Evolutionary conservation across 1,139 yeast genomes (phyloP).

Genomic region (Diutina catenulata): DNA sequence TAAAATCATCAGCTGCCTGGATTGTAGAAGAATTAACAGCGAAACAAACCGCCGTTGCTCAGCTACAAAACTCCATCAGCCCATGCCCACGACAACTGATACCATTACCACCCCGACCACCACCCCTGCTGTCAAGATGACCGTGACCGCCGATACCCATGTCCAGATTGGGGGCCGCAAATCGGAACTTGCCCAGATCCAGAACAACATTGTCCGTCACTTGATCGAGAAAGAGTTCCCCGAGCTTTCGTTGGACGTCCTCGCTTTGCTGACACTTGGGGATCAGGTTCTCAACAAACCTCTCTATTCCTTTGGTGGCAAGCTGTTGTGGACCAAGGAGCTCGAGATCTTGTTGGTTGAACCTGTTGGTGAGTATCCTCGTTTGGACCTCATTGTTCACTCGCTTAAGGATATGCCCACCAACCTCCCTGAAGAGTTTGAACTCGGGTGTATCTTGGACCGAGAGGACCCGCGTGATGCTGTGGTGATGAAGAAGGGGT

Average conservation of each 20-base stretch:
- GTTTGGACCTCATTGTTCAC: constrained; percentile 83
- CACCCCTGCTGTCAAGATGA: neutral
- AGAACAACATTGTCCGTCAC: constrained; percentile 63
- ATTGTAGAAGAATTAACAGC: too few relatives aligned
- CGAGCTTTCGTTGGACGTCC: constrained; percentile 46
- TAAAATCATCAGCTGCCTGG: too few relatives aligned
- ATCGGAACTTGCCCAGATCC: constrained; percentile 77
- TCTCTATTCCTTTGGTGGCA: constrained; percentile 89
- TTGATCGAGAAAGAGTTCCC: constrained; percentile 51
- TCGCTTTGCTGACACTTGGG: constrained; percentile 79
- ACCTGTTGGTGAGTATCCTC: constrained; percentile 49
- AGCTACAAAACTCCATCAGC: neutral
- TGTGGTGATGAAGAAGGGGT: constrained; percentile 61
- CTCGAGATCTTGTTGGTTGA: constrained; percentile 66
- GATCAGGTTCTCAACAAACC: constrained; percentile 82
- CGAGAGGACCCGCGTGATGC: constrained; percentile 93
- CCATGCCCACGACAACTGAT: neutral
- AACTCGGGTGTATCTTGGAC: constrained; percentile 73
- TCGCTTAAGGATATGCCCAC: constrained; percentile 96
- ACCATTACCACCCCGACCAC: neutral
- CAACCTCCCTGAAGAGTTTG: constrained; percentile 77
- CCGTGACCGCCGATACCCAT: constrained; percentile 1
- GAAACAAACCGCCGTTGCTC: too few relatives aligned
- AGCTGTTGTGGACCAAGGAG: constrained; percentile 93
- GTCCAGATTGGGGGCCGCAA: constrained; percentile 77